A percentile compares a stretch with the other conserved stretches of the same genome.
Conservation (phyloP, 75 land plant species). For the Cryptomeria japonica region DNA sequence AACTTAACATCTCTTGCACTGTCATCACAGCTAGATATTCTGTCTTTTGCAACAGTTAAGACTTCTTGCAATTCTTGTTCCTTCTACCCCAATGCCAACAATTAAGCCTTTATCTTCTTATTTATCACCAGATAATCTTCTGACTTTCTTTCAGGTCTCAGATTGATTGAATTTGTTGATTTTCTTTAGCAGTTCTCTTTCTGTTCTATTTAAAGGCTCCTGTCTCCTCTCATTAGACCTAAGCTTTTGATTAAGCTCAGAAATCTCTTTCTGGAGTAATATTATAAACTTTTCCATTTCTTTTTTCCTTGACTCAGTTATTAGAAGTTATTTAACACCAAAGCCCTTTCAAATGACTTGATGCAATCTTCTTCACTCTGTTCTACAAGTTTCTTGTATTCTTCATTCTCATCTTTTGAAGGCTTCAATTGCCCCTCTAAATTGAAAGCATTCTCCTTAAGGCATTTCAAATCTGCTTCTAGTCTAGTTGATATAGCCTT, state of each 20-base stretch:
- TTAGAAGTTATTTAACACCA: conserved; percentile 41
- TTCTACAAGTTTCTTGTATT: not conserved
- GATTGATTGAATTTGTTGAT: conserved; percentile 27
- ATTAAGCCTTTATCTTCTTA: conserved; percentile 30
- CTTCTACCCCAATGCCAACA: conserved; percentile 30
- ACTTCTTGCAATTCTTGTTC: conserved; percentile 38
- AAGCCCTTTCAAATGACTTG: conserved; percentile 21
- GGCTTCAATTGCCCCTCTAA: conserved; percentile 23
- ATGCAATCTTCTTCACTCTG: conserved; percentile 21
- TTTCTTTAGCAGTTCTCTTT: conserved; percentile 29
- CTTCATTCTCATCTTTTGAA: conserved; percentile 2
- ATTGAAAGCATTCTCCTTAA: conserved; percentile 39
- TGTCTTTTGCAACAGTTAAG: conserved; percentile 27
- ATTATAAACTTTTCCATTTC: conserved; percentile 48
- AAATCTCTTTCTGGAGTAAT: conserved; percentile 46
- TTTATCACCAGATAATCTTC: conserved; percentile 30
- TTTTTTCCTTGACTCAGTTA: conserved; percentile 37
- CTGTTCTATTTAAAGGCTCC: too few relatives aligned
- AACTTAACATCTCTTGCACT: too few relatives aligned
- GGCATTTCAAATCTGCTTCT: conserved; percentile 28
- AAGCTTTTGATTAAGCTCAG: conserved; percentile 36
- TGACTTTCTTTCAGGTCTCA: conserved; percentile 29
- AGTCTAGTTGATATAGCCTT: conserved; percentile 43
- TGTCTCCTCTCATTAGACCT: conserved; percentile 36
- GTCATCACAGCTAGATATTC: conserved; percentile 35